Conservation (phyloP, 768 basidiomycete species). For the Lyophyllum semitale region DNA sequence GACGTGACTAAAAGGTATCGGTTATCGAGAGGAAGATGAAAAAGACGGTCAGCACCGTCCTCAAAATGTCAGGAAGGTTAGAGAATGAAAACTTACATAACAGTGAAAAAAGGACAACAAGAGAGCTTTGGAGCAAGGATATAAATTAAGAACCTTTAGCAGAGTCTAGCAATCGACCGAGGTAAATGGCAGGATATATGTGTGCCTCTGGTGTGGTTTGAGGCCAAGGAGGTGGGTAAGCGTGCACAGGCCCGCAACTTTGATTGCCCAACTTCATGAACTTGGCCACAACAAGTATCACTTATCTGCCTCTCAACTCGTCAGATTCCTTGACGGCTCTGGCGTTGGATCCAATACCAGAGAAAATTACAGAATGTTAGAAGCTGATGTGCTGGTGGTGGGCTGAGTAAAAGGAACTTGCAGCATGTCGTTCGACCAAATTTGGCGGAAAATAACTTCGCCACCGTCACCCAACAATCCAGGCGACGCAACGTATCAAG, state of each 20-base stretch:
- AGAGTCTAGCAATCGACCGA: constrained; percentile 9
- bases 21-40: constrained; percentile 7
- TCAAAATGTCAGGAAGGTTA: constrained; percentile 8
- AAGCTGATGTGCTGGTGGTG: constrained; percentile 15
- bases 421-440: constrained; percentile 12
- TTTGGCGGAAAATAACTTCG: constrained; percentile 4
- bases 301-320: constrained; percentile 21
- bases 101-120: constrained; percentile 14
- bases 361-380: constrained; percentile 15
- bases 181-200: constrained; percentile 3
- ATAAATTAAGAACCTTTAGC: constrained; percentile 7
- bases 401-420: constrained; percentile 16
- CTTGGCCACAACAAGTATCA: constrained; percentile 21
- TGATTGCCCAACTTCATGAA: constrained; percentile 18
- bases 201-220: constrained; percentile 11
- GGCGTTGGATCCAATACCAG: constrained; percentile 15
- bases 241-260: constrained; percentile 15
- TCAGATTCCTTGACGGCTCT: constrained; percentile 14
- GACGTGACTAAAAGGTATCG: constrained; percentile 2
- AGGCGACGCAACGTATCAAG: background rate
- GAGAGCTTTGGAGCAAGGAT: constrained; percentile 8
- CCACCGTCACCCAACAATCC: background rate
- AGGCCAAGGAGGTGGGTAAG: constrained; percentile 11
- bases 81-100: constrained; percentile 35
- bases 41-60: constrained; percentile 17